Percentiles rank a stretch among this genome's conserved stretches.
These are phyloP conservation scores for Saccharomyces hybrid DNA, from an alignment of 1,139 yeast species.

Conservation along the genomic window DNA sequence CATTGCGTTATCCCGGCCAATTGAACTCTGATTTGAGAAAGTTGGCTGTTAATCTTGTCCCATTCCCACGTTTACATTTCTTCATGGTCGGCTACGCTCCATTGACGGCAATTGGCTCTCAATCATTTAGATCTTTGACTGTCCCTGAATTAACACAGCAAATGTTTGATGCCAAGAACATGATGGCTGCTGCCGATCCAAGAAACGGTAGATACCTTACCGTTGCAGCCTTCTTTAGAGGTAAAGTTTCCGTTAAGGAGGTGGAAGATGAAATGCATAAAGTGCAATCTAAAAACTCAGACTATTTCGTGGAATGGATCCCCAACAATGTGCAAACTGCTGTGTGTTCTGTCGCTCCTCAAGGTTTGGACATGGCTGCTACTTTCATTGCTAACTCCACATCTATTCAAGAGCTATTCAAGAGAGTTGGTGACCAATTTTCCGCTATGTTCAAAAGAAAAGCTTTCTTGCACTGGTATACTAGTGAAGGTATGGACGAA, in stretches of 20 bases:
- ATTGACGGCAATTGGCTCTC: slow-evolving; percentile 68
- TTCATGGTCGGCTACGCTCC: slow-evolving; percentile 95
- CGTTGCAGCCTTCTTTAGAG: slow-evolving; percentile 92
- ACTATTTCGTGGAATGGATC: slow-evolving; percentile 90
- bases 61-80: slow-evolving; percentile 91
- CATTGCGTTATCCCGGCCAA: slow-evolving; percentile 90
- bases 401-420: slow-evolving; percentile 82
- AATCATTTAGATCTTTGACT: slow-evolving; percentile 72
- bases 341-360: slow-evolving; percentile 84
- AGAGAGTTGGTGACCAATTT: slow-evolving; percentile 84
- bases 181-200: slow-evolving; percentile 96
- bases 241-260: slow-evolving; percentile 84
- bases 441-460: slow-evolving; percentile 88
- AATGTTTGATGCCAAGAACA: slow-evolving; percentile 82
- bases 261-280: slow-evolving; percentile 89
- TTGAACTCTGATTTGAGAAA: slow-evolving; percentile 85
- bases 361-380: slow-evolving; percentile 79
- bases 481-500: slow-evolving; percentile 93
- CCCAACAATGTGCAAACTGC: slow-evolving; percentile 95
- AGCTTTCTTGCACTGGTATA: slow-evolving; percentile 95
- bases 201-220: slow-evolving; percentile 84
- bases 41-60: slow-evolving; percentile 86
- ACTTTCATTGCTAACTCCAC: slow-evolving; percentile 90
- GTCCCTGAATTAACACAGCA: slow-evolving; percentile 92
- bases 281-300: slow-evolving; percentile 73